Evolutionary conservation across 441 rosid genomes (phyloP).

Genomic region (Metrosideros polymorpha): DNA sequence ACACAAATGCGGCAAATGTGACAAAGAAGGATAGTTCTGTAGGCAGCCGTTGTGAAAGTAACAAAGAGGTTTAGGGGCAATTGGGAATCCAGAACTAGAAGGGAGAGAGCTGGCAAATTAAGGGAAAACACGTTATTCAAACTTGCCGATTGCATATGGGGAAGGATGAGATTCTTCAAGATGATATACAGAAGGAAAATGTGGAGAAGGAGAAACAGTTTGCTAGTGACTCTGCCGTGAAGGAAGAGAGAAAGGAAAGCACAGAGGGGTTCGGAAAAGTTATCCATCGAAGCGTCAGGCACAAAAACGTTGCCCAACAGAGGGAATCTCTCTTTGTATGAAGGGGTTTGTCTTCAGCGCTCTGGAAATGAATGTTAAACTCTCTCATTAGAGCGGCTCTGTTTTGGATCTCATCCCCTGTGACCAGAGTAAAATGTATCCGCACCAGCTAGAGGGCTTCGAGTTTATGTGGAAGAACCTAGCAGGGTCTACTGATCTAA

Average conservation of each 20-base stretch:
- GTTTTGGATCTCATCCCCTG: constrained; percentile 73
- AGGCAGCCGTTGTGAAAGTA: neutral
- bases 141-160: neutral
- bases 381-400: constrained; percentile 18
- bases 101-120: neutral
- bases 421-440: constrained; percentile 27
- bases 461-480: constrained; percentile 69
- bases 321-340: too few species aligned
- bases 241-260: too few species aligned
- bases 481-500: constrained; percentile 41
- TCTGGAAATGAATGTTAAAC: too few species aligned
- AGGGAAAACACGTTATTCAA: neutral
- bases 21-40: neutral
- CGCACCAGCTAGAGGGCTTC: constrained; percentile 57
- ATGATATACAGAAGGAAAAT: neutral
- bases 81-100: neutral
- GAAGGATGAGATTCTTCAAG: neutral
- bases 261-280: too few species aligned
- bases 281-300: too few species aligned
- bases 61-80: neutral
- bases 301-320: too few species aligned
- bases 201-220: neutral
- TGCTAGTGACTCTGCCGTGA: neutral
- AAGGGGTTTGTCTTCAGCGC: too few species aligned
- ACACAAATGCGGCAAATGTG: neutral